Conservation (phyloP, 208 protist genomes). For the Acanthamoeba healyi region DNA sequence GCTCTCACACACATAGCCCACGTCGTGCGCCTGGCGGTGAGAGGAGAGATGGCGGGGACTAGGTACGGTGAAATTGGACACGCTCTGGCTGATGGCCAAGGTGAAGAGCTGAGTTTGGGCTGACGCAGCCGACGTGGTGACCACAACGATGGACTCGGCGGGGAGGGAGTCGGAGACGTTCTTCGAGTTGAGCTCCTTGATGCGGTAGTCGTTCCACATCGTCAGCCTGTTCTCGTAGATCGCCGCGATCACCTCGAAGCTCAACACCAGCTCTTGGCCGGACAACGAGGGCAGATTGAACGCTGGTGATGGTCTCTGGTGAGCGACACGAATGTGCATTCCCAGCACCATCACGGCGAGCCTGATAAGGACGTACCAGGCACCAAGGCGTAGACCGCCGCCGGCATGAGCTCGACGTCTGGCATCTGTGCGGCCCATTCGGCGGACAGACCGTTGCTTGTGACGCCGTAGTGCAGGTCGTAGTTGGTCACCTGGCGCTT, state of each 20-base stretch:
- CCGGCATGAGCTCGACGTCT: background rate
- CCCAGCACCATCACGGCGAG: too few relatives aligned
- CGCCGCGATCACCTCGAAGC: background rate
- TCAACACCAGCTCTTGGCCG: background rate
- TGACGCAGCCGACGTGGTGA: background rate
- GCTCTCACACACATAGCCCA: too few relatives aligned
- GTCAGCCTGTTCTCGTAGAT: conserved; percentile 17
- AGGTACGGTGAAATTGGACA: background rate
- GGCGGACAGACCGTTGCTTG: background rate
- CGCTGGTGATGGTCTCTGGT: too few relatives aligned
- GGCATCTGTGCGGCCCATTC: background rate
- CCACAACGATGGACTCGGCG: background rate
- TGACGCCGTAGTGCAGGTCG: background rate
- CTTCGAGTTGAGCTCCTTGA: conserved; percentile 16
- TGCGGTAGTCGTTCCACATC: conserved; percentile 43
- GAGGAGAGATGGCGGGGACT: background rate
- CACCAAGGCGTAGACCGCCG: background rate
- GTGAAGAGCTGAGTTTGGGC: background rate
- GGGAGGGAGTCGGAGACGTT: background rate
- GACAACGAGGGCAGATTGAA: background rate
- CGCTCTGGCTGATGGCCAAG: background rate
- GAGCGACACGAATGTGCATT: background rate
- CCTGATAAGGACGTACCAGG: background rate
- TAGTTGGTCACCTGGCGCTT: background rate
- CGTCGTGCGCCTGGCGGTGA: too few relatives aligned